Evolutionary conservation across 306 rosid species (phyloP).

Genomic region (Glycine tomentella): DNA sequence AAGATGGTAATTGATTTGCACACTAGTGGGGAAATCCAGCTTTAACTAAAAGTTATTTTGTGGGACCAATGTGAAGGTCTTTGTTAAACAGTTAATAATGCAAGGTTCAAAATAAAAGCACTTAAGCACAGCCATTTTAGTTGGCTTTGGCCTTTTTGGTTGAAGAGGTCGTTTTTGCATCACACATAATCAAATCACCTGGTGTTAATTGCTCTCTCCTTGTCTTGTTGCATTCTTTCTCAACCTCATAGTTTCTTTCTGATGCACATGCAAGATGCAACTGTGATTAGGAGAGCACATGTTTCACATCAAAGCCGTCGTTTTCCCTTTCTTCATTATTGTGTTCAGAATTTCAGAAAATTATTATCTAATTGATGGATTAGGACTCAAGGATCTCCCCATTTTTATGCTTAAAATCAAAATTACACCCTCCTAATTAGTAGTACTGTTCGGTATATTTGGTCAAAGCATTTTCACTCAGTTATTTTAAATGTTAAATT

Average conservation of each 20-base stretch:
- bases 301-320: slow-evolving; percentile 52
- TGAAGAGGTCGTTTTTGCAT: not conserved
- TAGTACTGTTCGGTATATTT: slow-evolving; percentile 24
- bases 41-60: slow-evolving; percentile 9
- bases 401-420: not conserved
- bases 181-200: not conserved
- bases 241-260: not conserved
- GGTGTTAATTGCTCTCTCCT: not conserved
- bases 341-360: not conserved
- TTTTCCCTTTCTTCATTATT: slow-evolving; percentile 32
- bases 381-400: slow-evolving; percentile 7
- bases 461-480: not conserved
- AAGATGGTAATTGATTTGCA: not conserved
- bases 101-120: slow-evolving; percentile 38
- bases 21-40: not conserved
- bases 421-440: not conserved
- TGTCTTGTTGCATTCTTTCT: slow-evolving; percentile 27
- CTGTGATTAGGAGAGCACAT: not conserved
- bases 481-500: too few species aligned
- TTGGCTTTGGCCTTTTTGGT: slow-evolving; percentile 4
- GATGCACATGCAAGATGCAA: slow-evolving; percentile 46
- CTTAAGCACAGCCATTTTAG: slow-evolving; percentile 47
- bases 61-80: slow-evolving; percentile 47
- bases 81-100: slow-evolving; percentile 30
- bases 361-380: slow-evolving; percentile 30